Base-by-base conservation (phyloP, 495 filamentous ascomycete genomes). In the Rhizodiscina lignyota region DNA sequence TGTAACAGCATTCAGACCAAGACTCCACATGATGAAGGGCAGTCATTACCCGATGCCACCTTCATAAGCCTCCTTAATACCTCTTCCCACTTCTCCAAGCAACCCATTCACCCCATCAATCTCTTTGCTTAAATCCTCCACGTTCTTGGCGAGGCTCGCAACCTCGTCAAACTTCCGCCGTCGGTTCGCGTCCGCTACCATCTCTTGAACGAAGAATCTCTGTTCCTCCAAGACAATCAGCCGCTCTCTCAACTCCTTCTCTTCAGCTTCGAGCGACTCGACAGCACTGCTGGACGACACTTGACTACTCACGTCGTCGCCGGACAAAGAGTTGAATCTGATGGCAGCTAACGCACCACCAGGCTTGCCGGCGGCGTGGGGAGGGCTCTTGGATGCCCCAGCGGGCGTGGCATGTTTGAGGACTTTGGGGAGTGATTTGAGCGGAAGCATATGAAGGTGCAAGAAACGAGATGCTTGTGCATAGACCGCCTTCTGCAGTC, bases 181-280 rank as follows among this genome's bases (percentile, higher is more conserved):
- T 40, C 74, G 79, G 34, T 77, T 79, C 2, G 89, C 87, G 31
- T 79, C 75, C 4, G 64, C 73, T 32, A 96, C 68, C 84, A 94
- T 94, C 44, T 82, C 77, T 13, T 73, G 68, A 0, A 97, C 84
- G 49, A 96, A 69, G 50, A 94, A 94, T 50, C 73, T 72, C 55
- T 97, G 89, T 51, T 97, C 89, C 58, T 96, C 89, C 0, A 97
- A 63, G 17, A 97, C 81, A 28, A 93, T 83, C 13, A 96, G 56
- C 27, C 72, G 62, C 47, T 96, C 87, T 10, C 79, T 67, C 1
- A 92, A 55, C 20, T 83, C 74, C 45, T 86, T 92, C 50, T 97
- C 91, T 48, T 91, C 83, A 5, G 68, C 72, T 51, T 93, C 83
- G 13, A 93, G 56, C 3, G 71, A 72, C 1, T 77, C 81, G 0